Evolutionary conservation across 2,329 filamentous ascomycete genomes (phyloP).

Genomic region (Didymella arachidicola): DNA sequence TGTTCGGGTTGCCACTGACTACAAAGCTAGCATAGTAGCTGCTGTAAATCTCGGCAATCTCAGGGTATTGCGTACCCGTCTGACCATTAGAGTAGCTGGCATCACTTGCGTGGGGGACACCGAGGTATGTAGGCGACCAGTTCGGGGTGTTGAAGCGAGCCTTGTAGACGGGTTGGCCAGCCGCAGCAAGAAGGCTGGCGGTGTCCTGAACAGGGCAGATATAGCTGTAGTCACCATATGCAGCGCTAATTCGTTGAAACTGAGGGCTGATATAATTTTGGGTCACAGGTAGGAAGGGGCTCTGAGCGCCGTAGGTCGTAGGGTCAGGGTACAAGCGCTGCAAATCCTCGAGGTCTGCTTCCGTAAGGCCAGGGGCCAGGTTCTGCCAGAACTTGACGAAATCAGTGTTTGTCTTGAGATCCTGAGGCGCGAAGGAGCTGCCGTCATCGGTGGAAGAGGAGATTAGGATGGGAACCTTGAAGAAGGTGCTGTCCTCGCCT

Average conservation of each 20-base stretch:
- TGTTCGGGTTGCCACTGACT: slow-evolving; percentile 47
- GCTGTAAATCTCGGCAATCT: slow-evolving; percentile 43
- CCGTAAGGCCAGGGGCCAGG: slow-evolving; percentile 40
- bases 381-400: slow-evolving; percentile 45
- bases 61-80: slow-evolving; percentile 37
- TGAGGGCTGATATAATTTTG: slow-evolving; percentile 53
- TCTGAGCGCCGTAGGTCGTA: slow-evolving; percentile 14
- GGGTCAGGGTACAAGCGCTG: slow-evolving; percentile 42
- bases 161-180: slow-evolving; percentile 43
- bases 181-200: slow-evolving; percentile 32
- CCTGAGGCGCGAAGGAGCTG: slow-evolving; percentile 39
- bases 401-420: slow-evolving; percentile 49
- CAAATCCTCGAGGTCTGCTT: slow-evolving; percentile 41
- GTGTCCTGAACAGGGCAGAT: slow-evolving; percentile 49
- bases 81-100: slow-evolving; percentile 43
- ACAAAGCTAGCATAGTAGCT: slow-evolving; percentile 50
- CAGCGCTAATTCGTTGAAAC: slow-evolving; percentile 55
- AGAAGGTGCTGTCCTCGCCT: slow-evolving; percentile 46
- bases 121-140: slow-evolving; percentile 32
- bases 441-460: slow-evolving; percentile 51
- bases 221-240: slow-evolving; percentile 50
- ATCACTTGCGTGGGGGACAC: slow-evolving; percentile 47
- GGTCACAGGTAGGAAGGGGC: slow-evolving; percentile 37
- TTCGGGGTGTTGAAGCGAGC: slow-evolving; percentile 49
- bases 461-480: slow-evolving; percentile 44